phyloP scores from a whole-genome alignment of 495 filamentous ascomycete species.

The Aspergillus nanangensis region DNA sequence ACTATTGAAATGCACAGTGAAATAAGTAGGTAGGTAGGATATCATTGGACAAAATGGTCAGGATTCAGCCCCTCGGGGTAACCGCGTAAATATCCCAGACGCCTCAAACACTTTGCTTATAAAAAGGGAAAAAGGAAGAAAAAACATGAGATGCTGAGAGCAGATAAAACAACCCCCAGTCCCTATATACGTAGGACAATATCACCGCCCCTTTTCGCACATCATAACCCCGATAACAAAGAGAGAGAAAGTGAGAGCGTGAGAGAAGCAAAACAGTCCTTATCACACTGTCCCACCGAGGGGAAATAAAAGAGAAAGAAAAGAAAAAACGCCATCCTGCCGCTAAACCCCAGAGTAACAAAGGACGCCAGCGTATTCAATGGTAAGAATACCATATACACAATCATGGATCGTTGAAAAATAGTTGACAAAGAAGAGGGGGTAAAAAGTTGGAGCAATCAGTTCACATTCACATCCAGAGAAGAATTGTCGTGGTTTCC shows the following conservation, averaged over 20 bases:
- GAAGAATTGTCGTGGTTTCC: conserved; percentile 18
- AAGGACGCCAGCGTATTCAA: conserved; percentile 11
- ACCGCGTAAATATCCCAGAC: conserved; percentile 1
- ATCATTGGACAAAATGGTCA: conserved; percentile 2
- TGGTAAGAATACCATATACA: conserved; percentile 12
- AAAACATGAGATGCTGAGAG: no score
- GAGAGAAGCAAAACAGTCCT: no score
- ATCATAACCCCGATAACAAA: no score
- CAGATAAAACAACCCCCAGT: conserved; percentile 9
- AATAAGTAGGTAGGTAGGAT: background rate
- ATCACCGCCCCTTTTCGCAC: no score
- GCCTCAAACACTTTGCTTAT: no score
- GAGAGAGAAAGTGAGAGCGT: no score
- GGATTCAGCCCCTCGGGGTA: no score
- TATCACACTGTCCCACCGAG: no score
- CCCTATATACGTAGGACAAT: conserved; percentile 18
- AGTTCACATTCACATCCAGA: conserved; percentile 5
- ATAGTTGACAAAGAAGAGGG: no score
- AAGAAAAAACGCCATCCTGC: conserved; percentile 25
- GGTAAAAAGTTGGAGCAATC: no score
- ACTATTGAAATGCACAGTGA: background rate
- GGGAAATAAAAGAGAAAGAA: no score
- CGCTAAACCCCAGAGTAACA: conserved; percentile 24
- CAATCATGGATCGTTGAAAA: background rate
- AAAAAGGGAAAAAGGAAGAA: conserved; percentile 1